These are phyloP conservation scores for Capsicum rhomboideum DNA, from an alignment of 257 asterid genomes.

Conservation along the genomic window DNA sequence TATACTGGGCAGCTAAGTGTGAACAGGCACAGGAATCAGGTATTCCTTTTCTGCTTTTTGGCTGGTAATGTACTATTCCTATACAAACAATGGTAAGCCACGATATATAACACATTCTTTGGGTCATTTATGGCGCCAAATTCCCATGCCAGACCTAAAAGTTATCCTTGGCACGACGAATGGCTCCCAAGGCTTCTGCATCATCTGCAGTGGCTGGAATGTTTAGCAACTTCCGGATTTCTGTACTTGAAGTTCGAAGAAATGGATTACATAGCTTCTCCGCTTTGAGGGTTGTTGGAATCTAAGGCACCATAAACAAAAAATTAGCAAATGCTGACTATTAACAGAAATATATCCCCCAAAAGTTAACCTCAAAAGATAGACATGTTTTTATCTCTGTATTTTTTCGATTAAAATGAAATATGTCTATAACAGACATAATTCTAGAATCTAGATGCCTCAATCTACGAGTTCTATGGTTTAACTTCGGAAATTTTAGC, in stretches of 20 bases:
- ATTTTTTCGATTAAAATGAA: background rate
- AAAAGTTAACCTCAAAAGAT: background rate
- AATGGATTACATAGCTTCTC: slow-evolving; percentile 92
- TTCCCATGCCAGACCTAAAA: slow-evolving; percentile 32
- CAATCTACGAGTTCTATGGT: background rate
- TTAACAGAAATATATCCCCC: background rate
- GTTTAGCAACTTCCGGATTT: slow-evolving; percentile 61
- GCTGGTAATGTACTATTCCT: background rate
- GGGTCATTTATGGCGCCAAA: background rate
- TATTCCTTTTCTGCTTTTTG: background rate
- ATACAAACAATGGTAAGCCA: background rate
- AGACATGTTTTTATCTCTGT: background rate
- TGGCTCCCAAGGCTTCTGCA: slow-evolving; percentile 62
- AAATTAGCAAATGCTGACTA: background rate
- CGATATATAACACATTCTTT: background rate
- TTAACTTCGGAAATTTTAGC: background rate
- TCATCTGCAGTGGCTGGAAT: slow-evolving; percentile 64
- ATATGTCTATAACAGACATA: background rate
- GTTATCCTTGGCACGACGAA: slow-evolving; percentile 78
- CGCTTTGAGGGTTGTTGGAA: slow-evolving; percentile 59
- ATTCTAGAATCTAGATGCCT: background rate
- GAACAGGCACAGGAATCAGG: background rate
- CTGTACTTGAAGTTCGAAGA: slow-evolving; percentile 78
- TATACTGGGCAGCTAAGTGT: background rate
- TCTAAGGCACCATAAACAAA: slow-evolving; percentile 24